phyloP scores from a whole-genome alignment of 2,329 filamentous ascomycete species.

The Canariomyces notabilis region DNA sequence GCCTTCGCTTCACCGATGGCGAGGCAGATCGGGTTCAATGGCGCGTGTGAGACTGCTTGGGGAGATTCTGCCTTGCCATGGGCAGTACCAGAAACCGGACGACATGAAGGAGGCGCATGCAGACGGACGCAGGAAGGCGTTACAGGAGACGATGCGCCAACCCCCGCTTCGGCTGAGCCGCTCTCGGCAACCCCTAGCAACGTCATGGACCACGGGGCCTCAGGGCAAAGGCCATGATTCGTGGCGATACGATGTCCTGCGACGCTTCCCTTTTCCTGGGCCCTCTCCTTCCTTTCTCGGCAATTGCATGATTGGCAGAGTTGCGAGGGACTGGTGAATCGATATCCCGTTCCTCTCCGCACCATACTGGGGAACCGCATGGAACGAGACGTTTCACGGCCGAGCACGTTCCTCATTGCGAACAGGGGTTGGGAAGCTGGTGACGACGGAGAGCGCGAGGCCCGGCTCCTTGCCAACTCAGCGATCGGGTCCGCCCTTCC shows the following conservation, averaged over 20 bases:
- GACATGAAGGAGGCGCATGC: no score
- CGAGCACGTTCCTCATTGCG: neutral
- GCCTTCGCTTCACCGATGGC: neutral
- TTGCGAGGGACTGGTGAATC: neutral
- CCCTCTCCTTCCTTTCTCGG: neutral
- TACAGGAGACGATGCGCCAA: constrained; percentile 8
- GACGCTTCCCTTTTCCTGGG: neutral
- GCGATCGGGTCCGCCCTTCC: neutral
- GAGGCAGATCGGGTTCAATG: constrained; percentile 1
- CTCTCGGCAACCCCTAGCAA: constrained; percentile 12
- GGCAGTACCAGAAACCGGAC: no score
- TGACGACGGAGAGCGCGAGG: neutral
- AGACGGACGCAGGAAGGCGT: no score
- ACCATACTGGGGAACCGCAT: no score
- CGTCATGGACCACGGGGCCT: constrained; percentile 8
- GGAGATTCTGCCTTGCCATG: no score
- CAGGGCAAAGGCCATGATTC: constrained; percentile 15
- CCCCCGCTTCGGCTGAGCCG: constrained; percentile 13
- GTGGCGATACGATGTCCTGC: constrained; percentile 16
- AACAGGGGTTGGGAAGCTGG: neutral
- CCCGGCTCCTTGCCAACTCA: neutral
- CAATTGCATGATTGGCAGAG: neutral
- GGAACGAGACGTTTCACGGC: neutral
- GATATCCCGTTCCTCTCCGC: no score
- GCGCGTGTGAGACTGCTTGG: no score